phyloP scores from a whole-genome alignment of 495 filamentous ascomycete genomes.

The Lasiosphaeria hispida region DNA sequence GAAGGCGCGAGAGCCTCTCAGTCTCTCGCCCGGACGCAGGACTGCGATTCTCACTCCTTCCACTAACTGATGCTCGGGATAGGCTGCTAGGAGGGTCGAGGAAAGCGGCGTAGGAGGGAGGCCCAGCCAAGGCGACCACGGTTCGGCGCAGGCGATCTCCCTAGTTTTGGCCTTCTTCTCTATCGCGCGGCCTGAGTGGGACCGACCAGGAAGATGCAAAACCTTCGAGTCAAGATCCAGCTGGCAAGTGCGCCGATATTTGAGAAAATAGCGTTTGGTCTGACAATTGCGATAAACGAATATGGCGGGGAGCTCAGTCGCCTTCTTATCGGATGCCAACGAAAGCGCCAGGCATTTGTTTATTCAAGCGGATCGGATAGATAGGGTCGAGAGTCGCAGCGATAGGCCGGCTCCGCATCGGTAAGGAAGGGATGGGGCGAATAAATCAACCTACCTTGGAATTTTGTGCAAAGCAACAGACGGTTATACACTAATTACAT shows the following conservation, averaged over 20 bases:
- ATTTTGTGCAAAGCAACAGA: too few relatives aligned
- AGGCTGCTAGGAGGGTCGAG: too few relatives aligned
- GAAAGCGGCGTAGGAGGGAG: too few relatives aligned
- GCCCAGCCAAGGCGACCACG: too few relatives aligned
- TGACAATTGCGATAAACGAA: neutral
- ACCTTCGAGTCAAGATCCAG: neutral
- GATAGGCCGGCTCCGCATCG: constrained; percentile 6
- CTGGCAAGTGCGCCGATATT: neutral
- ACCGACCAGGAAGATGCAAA: constrained; percentile 4
- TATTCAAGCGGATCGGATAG: neutral
- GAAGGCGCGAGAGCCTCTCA: too few relatives aligned
- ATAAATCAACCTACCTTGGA: too few relatives aligned
- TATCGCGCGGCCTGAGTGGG: neutral
- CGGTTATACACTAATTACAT: too few relatives aligned
- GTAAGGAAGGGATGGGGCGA: neutral
- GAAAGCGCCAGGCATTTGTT: constrained; percentile 11
- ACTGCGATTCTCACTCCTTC: too few relatives aligned
- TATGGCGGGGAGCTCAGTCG: neutral
- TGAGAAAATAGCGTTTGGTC: neutral
- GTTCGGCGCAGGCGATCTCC: too few relatives aligned
- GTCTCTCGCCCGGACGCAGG: too few relatives aligned
- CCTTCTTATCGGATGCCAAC: constrained; percentile 10
- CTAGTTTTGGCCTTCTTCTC: constrained; percentile 2
- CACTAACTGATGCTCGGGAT: too few relatives aligned
- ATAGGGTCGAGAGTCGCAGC: neutral